These are phyloP conservation scores for Chamaecyparis obtusa DNA, from an alignment of 75 land plant genomes.

Conservation along the genomic window DNA sequence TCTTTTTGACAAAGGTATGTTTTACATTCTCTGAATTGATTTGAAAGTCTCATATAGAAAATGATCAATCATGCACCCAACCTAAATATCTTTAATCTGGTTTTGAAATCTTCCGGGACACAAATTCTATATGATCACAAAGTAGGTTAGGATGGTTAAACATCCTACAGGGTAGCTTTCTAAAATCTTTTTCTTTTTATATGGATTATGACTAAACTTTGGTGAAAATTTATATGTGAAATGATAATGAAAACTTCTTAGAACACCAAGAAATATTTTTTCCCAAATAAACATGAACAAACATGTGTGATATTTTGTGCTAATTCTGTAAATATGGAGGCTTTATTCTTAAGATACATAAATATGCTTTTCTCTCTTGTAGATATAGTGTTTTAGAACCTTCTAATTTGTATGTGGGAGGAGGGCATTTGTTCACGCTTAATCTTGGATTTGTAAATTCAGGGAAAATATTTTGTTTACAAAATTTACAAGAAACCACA, in stretches of 20 bases:
- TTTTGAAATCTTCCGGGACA: not conserved
- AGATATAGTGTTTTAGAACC: not conserved
- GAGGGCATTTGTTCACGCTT: too few species aligned
- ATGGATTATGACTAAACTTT: not conserved
- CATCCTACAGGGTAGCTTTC: not conserved
- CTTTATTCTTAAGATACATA: not conserved
- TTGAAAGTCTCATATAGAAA: not conserved
- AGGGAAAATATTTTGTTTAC: too few species aligned
- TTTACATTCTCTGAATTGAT: not conserved
- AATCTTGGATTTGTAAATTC: too few species aligned
- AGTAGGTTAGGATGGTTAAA: not conserved
- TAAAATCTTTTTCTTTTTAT: not conserved
- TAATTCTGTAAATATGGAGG: not conserved
- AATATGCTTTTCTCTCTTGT: too few species aligned
- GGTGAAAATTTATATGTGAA: not conserved
- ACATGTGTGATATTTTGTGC: not conserved
- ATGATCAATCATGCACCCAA: not conserved
- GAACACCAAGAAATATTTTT: too few species aligned
- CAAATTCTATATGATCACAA: not conserved
- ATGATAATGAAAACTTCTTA: not conserved
- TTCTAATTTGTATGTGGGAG: not conserved
- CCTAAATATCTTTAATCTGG: not conserved
- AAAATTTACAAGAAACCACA: too few species aligned
- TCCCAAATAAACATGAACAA: not conserved
- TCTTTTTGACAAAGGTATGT: slow-evolving; percentile 83